phyloP scores from a whole-genome alignment of 176 grass and related monocot species.

The Aegilops speltoides region DNA sequence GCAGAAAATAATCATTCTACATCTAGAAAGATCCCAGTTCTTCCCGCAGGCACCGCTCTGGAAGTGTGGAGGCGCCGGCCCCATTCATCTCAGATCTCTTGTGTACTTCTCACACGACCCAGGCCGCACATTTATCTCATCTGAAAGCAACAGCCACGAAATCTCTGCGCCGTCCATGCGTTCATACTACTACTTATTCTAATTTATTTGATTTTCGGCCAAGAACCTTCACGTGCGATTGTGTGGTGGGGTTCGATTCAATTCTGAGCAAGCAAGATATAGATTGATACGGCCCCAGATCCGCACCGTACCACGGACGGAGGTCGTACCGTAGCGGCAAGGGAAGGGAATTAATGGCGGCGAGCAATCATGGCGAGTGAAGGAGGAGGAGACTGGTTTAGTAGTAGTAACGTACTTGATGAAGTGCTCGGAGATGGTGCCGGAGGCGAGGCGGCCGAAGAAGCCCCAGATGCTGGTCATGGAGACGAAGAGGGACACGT shows the following conservation, averaged over 20 bases:
- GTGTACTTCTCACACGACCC: not conserved
- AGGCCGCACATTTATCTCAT: not conserved
- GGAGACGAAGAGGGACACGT: conserved; percentile 96
- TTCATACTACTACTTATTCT: not conserved
- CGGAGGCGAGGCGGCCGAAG: conserved; percentile 88
- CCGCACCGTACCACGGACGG: conserved; percentile 24
- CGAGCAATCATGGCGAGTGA: not conserved
- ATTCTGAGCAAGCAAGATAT: not conserved
- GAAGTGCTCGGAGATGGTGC: conserved; percentile 91
- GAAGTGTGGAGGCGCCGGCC: not conserved
- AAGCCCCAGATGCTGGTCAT: conserved; percentile 98
- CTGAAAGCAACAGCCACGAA: not conserved
- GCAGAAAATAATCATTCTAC: not conserved
- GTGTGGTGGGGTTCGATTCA: not conserved
- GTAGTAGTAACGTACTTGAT: conserved; percentile 60
- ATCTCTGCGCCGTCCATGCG: not conserved
- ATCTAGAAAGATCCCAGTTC: not conserved
- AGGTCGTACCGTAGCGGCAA: not conserved
- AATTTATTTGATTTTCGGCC: not conserved
- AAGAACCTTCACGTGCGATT: not conserved
- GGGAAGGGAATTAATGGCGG: not conserved
- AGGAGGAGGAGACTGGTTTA: not conserved
- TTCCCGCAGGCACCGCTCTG: not conserved
- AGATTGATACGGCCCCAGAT: not conserved
- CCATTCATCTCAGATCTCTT: not conserved